phyloP scores from a whole-genome alignment of 768 basidiomycete genomes.

The Termitomyces sp. region DNA sequence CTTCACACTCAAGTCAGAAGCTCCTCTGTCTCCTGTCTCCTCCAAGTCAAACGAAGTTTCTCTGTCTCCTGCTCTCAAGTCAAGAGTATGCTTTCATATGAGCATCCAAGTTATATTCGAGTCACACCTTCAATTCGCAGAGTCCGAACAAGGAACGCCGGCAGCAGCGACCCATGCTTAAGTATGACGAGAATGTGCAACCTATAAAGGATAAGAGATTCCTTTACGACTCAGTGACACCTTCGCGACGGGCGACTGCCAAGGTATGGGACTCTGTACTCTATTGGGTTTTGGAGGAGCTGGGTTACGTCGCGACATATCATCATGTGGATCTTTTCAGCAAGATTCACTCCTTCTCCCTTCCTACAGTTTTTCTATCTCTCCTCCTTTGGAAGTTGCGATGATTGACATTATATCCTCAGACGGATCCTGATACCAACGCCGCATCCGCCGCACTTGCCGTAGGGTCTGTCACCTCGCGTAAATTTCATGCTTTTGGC shows the following conservation, averaged over 20 bases:
- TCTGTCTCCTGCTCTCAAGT: neutral
- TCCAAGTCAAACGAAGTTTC: neutral
- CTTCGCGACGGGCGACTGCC: neutral
- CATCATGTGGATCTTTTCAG: neutral
- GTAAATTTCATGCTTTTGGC: slow-evolving; percentile 9
- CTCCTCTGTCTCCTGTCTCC: neutral
- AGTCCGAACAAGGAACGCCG: neutral
- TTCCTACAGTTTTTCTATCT: neutral
- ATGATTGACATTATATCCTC: neutral
- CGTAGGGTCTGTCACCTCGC: neutral
- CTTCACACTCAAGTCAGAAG: neutral
- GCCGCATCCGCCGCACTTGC: neutral
- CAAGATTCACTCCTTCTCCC: neutral
- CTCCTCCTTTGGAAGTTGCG: neutral
- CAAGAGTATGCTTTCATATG: neutral
- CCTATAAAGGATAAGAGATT: neutral
- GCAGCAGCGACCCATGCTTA: neutral
- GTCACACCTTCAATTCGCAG: neutral
- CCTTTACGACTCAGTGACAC: too few species aligned
- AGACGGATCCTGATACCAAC: neutral
- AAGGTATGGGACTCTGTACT: neutral
- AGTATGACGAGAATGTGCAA: neutral
- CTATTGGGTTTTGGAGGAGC: neutral
- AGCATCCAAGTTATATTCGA: neutral
- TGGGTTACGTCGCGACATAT: neutral